Conservation (phyloP, 176 grass and related monocot genomes). For the Chrysopogon serrulatus region DNA sequence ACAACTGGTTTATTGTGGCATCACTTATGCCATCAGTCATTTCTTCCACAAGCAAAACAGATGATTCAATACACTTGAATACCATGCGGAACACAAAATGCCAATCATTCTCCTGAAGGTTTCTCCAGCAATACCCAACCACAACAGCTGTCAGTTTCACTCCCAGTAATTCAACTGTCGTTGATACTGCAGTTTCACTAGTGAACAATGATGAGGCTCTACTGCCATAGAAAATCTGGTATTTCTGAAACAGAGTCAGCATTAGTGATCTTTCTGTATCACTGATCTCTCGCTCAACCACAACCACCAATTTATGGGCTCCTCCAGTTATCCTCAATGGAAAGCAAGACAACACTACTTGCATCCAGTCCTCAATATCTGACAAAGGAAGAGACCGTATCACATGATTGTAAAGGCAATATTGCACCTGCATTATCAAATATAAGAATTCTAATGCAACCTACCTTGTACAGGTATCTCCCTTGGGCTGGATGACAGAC, state of each 20-base stretch:
- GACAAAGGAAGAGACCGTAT: constrained; percentile 18
- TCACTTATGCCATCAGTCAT: constrained; percentile 61
- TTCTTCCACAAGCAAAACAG: constrained; percentile 90
- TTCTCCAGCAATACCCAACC: constrained; percentile 75
- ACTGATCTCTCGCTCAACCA: constrained; percentile 47
- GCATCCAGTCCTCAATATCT: constrained; percentile 89
- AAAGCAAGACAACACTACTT: constrained; percentile 87
- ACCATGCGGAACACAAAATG: constrained; percentile 49
- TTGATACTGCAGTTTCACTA: constrained; percentile 15
- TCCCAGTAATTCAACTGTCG: constrained; percentile 53
- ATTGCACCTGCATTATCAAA: not conserved
- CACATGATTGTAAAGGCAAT: constrained; percentile 13
- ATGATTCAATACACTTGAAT: constrained; percentile 67
- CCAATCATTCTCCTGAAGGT: constrained; percentile 78
- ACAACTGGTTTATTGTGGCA: constrained; percentile 34
- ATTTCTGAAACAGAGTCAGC: constrained; percentile 64
- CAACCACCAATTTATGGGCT: constrained; percentile 50
- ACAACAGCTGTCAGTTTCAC: constrained; percentile 67
- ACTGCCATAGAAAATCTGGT: constrained; percentile 39
- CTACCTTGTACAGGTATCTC: constrained; percentile 55
- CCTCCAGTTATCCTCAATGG: constrained; percentile 61
- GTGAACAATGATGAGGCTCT: constrained; percentile 15
- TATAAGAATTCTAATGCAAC: constrained; percentile 2
- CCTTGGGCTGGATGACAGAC: constrained; percentile 28
- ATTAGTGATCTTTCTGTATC: constrained; percentile 60